phyloP scores from a whole-genome alignment of 495 filamentous ascomycete genomes.

The Penicillium maclennaniae region DNA sequence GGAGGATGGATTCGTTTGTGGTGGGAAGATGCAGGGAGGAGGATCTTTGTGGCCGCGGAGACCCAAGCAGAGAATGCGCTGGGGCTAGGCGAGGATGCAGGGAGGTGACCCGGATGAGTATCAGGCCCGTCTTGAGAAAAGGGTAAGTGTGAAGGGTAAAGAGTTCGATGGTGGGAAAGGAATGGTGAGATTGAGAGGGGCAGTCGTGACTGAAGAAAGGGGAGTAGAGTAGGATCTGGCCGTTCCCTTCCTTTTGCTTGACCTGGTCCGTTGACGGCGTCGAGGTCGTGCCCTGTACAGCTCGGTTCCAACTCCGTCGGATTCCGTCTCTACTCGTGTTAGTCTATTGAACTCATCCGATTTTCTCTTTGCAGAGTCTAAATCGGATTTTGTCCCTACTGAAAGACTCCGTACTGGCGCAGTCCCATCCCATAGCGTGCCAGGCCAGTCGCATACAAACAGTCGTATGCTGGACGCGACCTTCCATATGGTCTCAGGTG shows the following conservation, averaged over 20 bases:
- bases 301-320: neutral
- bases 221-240: neutral
- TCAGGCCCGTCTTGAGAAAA: conserved; percentile 10
- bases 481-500: neutral
- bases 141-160: neutral
- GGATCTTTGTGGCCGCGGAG: conserved; percentile 27
- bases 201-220: neutral
- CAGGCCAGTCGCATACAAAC: neutral
- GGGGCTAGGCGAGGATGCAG: conserved; percentile 27
- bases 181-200: neutral
- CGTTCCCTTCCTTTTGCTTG: neutral
- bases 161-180: neutral
- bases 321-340: neutral
- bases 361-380: neutral
- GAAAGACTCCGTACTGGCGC: neutral
- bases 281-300: neutral
- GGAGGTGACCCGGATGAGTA: conserved; percentile 7
- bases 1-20: conserved; percentile 27
- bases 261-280: neutral
- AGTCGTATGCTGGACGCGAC: neutral
- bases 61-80: conserved; percentile 32
- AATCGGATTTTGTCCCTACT: neutral
- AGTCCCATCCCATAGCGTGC: neutral
- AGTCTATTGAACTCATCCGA: neutral
- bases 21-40: conserved; percentile 30